Evolutionary conservation across 805 yeast species (phyloP).

Genomic region (Candida nitratophila): DNA sequence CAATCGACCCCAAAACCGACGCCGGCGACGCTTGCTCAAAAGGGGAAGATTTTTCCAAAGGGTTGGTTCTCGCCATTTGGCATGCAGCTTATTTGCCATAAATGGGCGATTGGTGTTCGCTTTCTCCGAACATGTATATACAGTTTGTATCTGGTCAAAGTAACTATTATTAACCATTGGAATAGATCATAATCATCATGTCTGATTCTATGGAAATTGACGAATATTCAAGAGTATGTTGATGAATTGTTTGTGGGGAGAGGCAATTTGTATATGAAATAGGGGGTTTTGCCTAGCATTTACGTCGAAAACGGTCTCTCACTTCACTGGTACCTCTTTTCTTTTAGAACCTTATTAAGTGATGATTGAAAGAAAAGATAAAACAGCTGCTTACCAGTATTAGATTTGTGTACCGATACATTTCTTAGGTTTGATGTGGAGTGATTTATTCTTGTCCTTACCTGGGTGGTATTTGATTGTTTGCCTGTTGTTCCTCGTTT

Average conservation of each 20-base stretch:
- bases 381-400: neutral
- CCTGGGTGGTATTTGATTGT: too few species aligned
- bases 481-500: neutral
- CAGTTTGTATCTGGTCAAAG: too few species aligned
- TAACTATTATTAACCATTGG: neutral
- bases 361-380: neutral
- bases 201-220: slow-evolving; percentile 57
- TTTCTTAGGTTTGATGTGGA: too few species aligned
- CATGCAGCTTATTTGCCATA: too few species aligned
- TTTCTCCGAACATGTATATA: too few species aligned
- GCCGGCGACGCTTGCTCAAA: too few species aligned
- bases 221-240: slow-evolving; percentile 53
- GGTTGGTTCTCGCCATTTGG: too few species aligned
- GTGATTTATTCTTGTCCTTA: too few species aligned
- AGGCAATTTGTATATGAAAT: neutral
- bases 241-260: neutral
- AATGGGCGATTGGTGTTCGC: too few species aligned
- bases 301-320: neutral
- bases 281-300: neutral
- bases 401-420: too few species aligned
- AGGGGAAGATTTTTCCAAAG: too few species aligned
- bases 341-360: neutral
- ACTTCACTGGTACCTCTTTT: neutral
- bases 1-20: too few species aligned
- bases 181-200: slow-evolving; percentile 27